Percentiles rank a stretch among this genome's conserved stretches.
Evolutionary conservation across 768 basidiomycete species (phyloP).

Genomic region (Lactifluus echinatus): DNA sequence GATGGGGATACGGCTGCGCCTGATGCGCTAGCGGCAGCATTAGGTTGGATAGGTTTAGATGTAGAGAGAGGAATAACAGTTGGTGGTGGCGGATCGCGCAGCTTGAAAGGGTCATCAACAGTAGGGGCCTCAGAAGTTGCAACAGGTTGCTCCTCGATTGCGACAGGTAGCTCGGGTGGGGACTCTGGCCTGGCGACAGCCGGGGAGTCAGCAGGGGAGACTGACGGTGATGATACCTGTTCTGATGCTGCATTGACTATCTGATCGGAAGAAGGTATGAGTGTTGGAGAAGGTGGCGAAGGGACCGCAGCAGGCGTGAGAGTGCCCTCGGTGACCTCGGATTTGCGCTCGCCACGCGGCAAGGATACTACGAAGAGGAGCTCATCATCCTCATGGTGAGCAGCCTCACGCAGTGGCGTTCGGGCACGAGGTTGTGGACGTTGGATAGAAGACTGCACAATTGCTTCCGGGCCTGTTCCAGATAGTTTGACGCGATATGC

Average conservation of each 20-base stretch:
- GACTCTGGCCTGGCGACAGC: not conserved
- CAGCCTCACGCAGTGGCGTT: not conserved
- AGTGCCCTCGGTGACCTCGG: constrained; percentile 2
- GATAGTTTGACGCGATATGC: constrained; percentile 58
- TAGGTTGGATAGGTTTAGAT: constrained; percentile 15
- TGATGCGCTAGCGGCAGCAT: not conserved
- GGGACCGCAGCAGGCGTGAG: not conserved
- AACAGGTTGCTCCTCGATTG: constrained; percentile 21
- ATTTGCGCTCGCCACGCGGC: not conserved
- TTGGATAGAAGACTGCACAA: constrained; percentile 36
- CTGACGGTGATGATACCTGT: not conserved
- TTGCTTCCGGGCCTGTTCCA: constrained; percentile 31
- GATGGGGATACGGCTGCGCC: not conserved
- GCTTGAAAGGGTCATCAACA: constrained; percentile 50
- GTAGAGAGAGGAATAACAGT: constrained; percentile 28
- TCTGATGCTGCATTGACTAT: not conserved
- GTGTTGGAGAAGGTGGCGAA: constrained; percentile 1
- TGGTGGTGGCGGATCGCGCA: constrained; percentile 41
- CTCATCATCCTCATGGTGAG: not conserved
- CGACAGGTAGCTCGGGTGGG: constrained; percentile 5
- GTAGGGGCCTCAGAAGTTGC: constrained; percentile 32
- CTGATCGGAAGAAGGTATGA: not conserved
- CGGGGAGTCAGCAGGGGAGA: not conserved
- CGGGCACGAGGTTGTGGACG: constrained; percentile 4
- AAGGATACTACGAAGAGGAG: constrained; percentile 4